These are phyloP conservation scores for Tuber borchii DNA, from an alignment of 495 filamentous ascomycete species.

Conservation along the genomic window DNA sequence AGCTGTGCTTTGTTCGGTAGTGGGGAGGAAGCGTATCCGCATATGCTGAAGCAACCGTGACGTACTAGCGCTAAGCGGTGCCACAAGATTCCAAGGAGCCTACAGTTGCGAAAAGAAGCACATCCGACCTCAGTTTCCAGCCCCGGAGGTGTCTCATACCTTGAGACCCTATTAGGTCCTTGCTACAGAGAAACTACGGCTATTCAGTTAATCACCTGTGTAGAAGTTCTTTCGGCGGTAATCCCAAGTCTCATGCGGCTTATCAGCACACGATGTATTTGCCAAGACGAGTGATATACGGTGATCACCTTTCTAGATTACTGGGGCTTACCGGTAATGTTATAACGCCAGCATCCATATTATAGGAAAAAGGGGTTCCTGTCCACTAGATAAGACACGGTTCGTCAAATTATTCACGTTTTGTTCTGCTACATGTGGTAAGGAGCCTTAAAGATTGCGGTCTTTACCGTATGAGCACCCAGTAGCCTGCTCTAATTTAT, in stretches of 20 bases:
- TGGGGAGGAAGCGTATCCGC: neutral
- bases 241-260: neutral
- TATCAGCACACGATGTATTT: neutral
- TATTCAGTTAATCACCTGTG: neutral
- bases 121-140: no score
- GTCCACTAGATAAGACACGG: neutral
- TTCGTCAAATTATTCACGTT: neutral
- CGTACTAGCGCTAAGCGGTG: neutral
- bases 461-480: neutral
- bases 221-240: neutral
- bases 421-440: neutral
- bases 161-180: neutral
- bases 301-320: neutral
- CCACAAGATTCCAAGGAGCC: neutral
- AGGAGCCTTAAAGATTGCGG: neutral
- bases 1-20: neutral
- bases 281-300: neutral
- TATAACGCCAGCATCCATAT: neutral
- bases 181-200: neutral
- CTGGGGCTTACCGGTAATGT: neutral
- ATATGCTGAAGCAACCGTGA: neutral
- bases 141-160: neutral
- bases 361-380: neutral
- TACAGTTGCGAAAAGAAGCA: neutral
- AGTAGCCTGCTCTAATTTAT: no score